Evolutionary conservation across 1,139 yeast species (phyloP), one percentile per base, ranked within the genome.

Genomic region (Debaryomyces udenii): DNA sequence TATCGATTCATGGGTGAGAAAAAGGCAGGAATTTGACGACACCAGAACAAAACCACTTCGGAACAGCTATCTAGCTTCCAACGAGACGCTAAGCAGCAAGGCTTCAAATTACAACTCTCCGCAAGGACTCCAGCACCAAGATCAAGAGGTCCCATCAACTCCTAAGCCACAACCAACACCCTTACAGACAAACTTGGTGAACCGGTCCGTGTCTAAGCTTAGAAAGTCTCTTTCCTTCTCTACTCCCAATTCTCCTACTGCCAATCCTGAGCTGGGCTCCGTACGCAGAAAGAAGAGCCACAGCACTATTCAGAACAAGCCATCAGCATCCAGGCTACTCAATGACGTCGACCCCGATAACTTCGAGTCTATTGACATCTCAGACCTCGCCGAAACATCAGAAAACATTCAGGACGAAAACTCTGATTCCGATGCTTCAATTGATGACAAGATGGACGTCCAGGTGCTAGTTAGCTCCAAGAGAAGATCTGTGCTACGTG

Each of bases 391-490:
- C 9, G 28, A 6, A 14, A n/a, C 30, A 9, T 30, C 16, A n/a
- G 30, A 20, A 18, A 18, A 20, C 9, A 35, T 27, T 20, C 22
- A 26, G 13, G 28, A 27, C 20, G 38, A 35, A 18, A 36, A 42
- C 16, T 48, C 57, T 7, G 64, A 61, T 30, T 49, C 57, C n/a
- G 56, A 55, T 15, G 48, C 52, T 3, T 56, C 60, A 4, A 55
- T 71, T 9, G 75, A 76, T 46, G 69, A 69, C 29, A 69, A 74
- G 30, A 61, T 84, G 48, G 91, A 85, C 47, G 91, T 83, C 0
- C 93, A 85, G 56, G 86, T 86, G 6, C 61, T 86, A 47, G 91
- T 85, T 7, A 79, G 88, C 43, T 79, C 86, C n/a, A 80, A 80
- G 55, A 68, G 91, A 50, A 64, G 88, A 41, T 74, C 86, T 1